Percentiles rank a stretch among this genome's conserved stretches.
Evolutionary conservation across 2,329 filamentous ascomycete genomes (phyloP).

Genomic region (Cytospora mali): DNA sequence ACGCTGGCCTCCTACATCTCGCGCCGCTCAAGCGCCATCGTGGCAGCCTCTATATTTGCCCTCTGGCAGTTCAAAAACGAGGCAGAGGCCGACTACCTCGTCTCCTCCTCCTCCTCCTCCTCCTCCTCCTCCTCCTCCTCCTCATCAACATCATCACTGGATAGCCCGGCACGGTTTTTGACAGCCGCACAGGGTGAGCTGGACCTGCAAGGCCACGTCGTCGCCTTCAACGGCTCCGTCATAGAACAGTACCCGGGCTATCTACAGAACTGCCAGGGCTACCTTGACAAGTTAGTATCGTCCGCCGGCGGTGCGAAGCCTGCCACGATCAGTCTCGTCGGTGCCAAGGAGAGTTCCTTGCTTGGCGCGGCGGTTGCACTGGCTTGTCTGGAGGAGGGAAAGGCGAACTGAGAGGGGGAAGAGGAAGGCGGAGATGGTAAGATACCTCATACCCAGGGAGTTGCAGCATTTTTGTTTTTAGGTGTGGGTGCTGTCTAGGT

Average conservation of each 20-base stretch:
- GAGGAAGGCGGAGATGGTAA: neutral
- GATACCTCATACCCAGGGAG: neutral
- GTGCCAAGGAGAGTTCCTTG: constrained; percentile 73
- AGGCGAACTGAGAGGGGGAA: constrained; percentile 27
- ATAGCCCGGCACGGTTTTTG: constrained; percentile 33
- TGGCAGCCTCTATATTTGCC: constrained; percentile 61
- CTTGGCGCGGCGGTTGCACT: constrained; percentile 75
- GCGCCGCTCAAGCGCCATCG: constrained; percentile 59
- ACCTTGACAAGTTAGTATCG: constrained; percentile 61
- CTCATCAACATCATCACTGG: neutral
- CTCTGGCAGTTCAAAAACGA: constrained; percentile 59
- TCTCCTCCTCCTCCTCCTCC: constrained; percentile 10
- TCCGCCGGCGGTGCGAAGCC: constrained; percentile 40
- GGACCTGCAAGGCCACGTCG: constrained; percentile 49
- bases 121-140: constrained; percentile 13
- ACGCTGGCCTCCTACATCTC: constrained; percentile 58
- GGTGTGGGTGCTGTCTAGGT: neutral
- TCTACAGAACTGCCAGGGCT: constrained; percentile 60
- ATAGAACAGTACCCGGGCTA: constrained; percentile 79
- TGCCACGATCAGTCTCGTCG: constrained; percentile 61
- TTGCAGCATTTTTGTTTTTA: neutral
- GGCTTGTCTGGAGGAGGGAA: constrained; percentile 43
- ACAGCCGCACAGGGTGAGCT: constrained; percentile 53
- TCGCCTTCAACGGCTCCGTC: constrained; percentile 81
- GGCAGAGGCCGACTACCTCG: constrained; percentile 51